Evolutionary conservation across 768 basidiomycete genomes (phyloP).

Genomic region (Phanerochaete carnosa): DNA sequence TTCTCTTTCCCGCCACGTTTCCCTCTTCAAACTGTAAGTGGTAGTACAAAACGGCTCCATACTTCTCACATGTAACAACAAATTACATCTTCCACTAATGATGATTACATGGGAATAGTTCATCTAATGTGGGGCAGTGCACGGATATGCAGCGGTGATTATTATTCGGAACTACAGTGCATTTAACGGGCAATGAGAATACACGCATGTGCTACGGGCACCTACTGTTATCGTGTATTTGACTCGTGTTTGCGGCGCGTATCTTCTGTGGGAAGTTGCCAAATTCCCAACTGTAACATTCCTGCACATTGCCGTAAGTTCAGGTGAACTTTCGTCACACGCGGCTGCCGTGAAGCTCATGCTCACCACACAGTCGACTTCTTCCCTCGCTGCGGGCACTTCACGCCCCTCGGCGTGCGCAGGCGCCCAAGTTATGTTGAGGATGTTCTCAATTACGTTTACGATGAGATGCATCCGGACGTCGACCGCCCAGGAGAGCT

Average conservation of each 20-base stretch:
- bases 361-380: conserved; percentile 74
- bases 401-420: conserved; percentile 58
- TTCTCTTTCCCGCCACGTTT: not conserved
- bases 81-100: not conserved
- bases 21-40: not conserved
- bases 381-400: conserved; percentile 50
- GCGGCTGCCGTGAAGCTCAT: conserved; percentile 21
- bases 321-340: not conserved
- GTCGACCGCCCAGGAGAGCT: conserved; percentile 82
- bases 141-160: no score
- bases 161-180: no score
- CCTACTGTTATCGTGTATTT: not conserved
- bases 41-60: not conserved
- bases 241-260: not conserved
- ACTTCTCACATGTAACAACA: not conserved
- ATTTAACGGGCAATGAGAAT: not conserved
- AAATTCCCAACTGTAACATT: conserved; percentile 73
- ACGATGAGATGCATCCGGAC: conserved; percentile 79
- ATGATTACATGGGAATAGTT: not conserved
- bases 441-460: conserved; percentile 69
- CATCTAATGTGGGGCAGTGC: not conserved
- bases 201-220: not conserved
- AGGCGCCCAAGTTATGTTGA: conserved; percentile 69
- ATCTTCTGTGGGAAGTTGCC: conserved; percentile 35
- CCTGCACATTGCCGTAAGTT: conserved; percentile 33